Base-by-base conservation (phyloP, 192 early-diverging fungal genomes). In the Gryganskiella cystojenkinii region DNA sequence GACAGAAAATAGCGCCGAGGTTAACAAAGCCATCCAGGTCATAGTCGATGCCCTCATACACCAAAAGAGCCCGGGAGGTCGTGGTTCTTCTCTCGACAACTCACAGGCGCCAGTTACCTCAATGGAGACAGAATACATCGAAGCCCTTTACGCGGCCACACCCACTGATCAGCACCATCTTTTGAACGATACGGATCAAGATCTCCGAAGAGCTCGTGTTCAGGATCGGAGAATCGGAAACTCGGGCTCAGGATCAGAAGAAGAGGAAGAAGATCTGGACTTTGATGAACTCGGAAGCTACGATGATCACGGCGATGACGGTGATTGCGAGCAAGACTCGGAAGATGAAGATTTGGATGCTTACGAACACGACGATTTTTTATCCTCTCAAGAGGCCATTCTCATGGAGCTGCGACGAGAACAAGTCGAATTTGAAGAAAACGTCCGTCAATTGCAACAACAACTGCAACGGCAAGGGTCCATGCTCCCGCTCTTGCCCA, bases 391-490 rank as follows among this genome's bases (percentile, higher is more conserved):
- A 31, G 66, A 78, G 27, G 66, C 74, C n/a, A 69, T 68, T 14
- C 66, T 78, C n/a, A 52, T 78, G 43, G 67, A 78, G 49, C 43
- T 78, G 35, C 66, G 66, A 45, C 74, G 74, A 7, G 74, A 78
- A 13, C 74, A 78, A 27, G 61, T 78, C 22, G 74, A 78, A 49
- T 78, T 78, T 64, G 74, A 78, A 33, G 74, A 78, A 31, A 78
- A 78, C 50, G 66, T 78, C 8, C 66, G 74, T 0, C 67, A 69
- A 34, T 50, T 78, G 11, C 74, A 78, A 25, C 61, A 64, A 43
- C 74, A 78, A 42, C 42, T 78, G 19, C 60, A 69, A 42, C 59
- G 60, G 14, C 66, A 78, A 27, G 66, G 66, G 4, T 64, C 74
- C 28, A 35, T 78, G 27, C 49, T 68, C 20, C 60, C 74, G 22